Evolutionary conservation across 495 filamentous ascomycete genomes (phyloP).

Genomic region (Penicillium odoratum): DNA sequence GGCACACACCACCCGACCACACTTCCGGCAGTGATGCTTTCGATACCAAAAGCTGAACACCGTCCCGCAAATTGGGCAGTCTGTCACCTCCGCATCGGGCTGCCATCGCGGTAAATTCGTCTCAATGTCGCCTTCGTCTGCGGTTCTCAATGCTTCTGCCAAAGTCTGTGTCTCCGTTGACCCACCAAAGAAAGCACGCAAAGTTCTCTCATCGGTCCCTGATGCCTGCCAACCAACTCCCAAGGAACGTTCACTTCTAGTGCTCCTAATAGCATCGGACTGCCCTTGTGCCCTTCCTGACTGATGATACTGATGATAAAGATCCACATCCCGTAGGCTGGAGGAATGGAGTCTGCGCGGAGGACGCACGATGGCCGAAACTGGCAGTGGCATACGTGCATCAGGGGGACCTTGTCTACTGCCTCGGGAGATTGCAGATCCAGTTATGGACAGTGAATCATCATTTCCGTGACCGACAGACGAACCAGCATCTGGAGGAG

Average conservation of each 20-base stretch:
- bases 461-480: slow-evolving; percentile 9
- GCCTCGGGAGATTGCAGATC: not conserved
- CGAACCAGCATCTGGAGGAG: slow-evolving; percentile 21
- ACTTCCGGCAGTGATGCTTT: slow-evolving; percentile 96
- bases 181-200: not conserved
- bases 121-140: slow-evolving; percentile 1
- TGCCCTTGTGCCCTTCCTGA: not conserved
- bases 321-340: not conserved
- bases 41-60: slow-evolving; percentile 84
- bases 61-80: slow-evolving; percentile 78
- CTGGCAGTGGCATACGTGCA: not conserved
- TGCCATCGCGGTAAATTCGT: slow-evolving; percentile 33
- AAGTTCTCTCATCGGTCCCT: slow-evolving; percentile 5
- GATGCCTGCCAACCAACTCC: not conserved
- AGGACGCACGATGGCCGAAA: not conserved
- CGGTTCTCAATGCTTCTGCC: not conserved
- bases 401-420: not conserved
- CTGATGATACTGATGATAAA: not conserved
- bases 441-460: not conserved
- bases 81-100: slow-evolving; percentile 72
- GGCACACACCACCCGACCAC: slow-evolving; percentile 90
- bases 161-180: not conserved
- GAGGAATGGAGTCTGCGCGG: not conserved
- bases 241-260: not conserved
- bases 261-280: slow-evolving; percentile 3